Conservation (phyloP, 2,329 filamentous ascomycete genomes). For the Thermoascus crustaceus region DNA sequence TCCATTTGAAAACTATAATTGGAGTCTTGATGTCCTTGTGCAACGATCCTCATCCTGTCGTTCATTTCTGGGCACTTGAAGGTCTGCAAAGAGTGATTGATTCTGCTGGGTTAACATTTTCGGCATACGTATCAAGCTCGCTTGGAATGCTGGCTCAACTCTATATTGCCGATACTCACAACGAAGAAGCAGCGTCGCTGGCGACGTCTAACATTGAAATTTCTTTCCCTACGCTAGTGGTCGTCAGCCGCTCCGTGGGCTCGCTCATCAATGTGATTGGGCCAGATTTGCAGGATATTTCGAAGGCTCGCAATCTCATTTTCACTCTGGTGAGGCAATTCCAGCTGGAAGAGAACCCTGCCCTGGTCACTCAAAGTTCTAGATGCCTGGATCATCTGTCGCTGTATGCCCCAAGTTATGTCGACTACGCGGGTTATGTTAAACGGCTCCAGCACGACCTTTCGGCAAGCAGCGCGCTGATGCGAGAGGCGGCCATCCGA, state of each 20-base stretch:
- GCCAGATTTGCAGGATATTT: constrained; percentile 86
- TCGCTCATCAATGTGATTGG: constrained; percentile 95
- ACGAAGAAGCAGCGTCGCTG: constrained; percentile 68
- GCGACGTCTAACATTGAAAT: constrained; percentile 87
- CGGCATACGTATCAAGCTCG: constrained; percentile 79
- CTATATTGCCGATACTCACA: constrained; percentile 86
- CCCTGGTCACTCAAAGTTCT: constrained; percentile 68
- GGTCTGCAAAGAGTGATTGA: constrained; percentile 80
- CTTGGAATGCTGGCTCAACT: constrained; percentile 90
- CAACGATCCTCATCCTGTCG: constrained; percentile 87
- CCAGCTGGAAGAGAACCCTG: constrained; percentile 61
- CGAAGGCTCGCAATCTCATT: constrained; percentile 85
- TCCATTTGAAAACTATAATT: constrained; percentile 94
- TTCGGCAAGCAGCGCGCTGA: constrained; percentile 56
- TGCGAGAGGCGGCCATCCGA: constrained; percentile 75
- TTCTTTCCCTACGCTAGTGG: constrained; percentile 71
- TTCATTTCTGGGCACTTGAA: constrained; percentile 94
- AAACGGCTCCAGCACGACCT: constrained; percentile 71
- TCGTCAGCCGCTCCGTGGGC: constrained; percentile 80
- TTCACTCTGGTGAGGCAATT: constrained; percentile 79
- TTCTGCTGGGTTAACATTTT: constrained; percentile 86
- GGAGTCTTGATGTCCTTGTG: constrained; percentile 96
- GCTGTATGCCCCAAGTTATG: constrained; percentile 79
- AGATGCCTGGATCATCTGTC: constrained; percentile 84
- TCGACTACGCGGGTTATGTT: constrained; percentile 79